Conservation (phyloP, 2,329 filamentous ascomycete genomes). For the Aspergillus floridensis region DNA sequence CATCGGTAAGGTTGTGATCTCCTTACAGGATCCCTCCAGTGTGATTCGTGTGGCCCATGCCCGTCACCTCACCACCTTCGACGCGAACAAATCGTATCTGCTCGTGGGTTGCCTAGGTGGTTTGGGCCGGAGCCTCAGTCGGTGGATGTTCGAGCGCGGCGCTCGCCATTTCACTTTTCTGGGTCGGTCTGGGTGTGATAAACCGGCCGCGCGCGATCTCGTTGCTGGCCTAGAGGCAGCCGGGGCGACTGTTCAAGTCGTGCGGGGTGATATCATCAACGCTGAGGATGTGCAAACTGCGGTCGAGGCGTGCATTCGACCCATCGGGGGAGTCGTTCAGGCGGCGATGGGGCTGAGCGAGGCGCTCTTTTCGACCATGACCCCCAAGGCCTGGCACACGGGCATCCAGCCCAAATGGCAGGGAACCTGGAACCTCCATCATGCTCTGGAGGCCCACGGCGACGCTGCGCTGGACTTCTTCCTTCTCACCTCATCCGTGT, state of each 20-base stretch:
- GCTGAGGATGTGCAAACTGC: background rate
- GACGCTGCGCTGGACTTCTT: background rate
- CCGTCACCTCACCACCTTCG: no score
- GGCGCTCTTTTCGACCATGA: background rate
- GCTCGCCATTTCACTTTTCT: slow-evolving; percentile 42
- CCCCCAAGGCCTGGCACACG: background rate
- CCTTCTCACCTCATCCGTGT: slow-evolving; percentile 1
- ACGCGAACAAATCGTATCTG: slow-evolving; percentile 39
- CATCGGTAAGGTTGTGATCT: no score
- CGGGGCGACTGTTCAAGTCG: background rate
- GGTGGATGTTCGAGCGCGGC: slow-evolving; percentile 14
- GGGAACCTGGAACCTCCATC: slow-evolving; percentile 7
- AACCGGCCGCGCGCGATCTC: no score
- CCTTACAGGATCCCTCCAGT: no score
- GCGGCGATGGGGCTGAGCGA: background rate
- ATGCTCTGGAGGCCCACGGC: background rate
- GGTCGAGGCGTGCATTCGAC: background rate
- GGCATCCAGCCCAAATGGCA: background rate
- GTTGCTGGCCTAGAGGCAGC: no score
- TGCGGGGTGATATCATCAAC: background rate
- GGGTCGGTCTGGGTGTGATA: slow-evolving; percentile 41
- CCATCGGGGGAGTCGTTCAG: slow-evolving; percentile 4
- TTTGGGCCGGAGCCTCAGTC: slow-evolving; percentile 47
- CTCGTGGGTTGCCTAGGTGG: slow-evolving; percentile 57
- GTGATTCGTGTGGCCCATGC: no score